These are phyloP conservation scores for Lactifluus rugatus DNA, from an alignment of 768 basidiomycete species.

Conservation along the genomic window DNA sequence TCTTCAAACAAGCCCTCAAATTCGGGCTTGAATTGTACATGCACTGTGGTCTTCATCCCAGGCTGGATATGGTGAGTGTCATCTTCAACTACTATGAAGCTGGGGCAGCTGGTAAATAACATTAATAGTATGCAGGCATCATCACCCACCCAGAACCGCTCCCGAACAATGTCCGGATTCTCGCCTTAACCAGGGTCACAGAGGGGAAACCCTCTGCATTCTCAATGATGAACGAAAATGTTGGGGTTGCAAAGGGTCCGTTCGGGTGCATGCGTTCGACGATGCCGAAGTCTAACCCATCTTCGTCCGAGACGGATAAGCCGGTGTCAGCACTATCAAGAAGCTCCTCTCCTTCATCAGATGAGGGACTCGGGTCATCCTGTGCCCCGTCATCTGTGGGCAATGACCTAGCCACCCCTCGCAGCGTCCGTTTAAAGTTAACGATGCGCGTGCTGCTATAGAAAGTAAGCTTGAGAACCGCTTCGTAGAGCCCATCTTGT, in stretches of 20 bases:
- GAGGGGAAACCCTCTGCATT: slow-evolving; percentile 2
- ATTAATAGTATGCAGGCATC: neutral
- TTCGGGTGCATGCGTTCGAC: slow-evolving; percentile 31
- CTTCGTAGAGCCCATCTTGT: slow-evolving; percentile 6
- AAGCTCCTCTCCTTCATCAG: slow-evolving; percentile 8
- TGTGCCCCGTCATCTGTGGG: no score
- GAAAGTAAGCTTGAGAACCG: slow-evolving; percentile 6
- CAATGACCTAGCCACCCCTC: neutral
- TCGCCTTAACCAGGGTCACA: slow-evolving; percentile 13
- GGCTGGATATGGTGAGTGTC: neutral
- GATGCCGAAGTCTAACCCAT: slow-evolving; percentile 42
- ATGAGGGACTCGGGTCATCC: neutral
- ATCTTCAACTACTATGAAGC: slow-evolving; percentile 1
- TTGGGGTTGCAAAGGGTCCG: slow-evolving; percentile 8
- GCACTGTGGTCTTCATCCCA: neutral
- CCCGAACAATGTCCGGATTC: neutral
- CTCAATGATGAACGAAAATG: slow-evolving; percentile 15
- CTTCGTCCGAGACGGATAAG: slow-evolving; percentile 26
- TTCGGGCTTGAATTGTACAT: slow-evolving; percentile 3
- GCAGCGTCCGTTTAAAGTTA: slow-evolving; percentile 3
- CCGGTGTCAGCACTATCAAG: slow-evolving; percentile 44
- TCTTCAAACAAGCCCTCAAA: slow-evolving; percentile 10
- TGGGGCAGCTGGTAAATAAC: neutral
- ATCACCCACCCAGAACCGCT: slow-evolving; percentile 4
- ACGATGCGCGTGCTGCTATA: neutral